These are phyloP conservation scores for Apiospora hydei DNA, from an alignment of 2,329 filamentous ascomycete genomes.

Conservation along the genomic window DNA sequence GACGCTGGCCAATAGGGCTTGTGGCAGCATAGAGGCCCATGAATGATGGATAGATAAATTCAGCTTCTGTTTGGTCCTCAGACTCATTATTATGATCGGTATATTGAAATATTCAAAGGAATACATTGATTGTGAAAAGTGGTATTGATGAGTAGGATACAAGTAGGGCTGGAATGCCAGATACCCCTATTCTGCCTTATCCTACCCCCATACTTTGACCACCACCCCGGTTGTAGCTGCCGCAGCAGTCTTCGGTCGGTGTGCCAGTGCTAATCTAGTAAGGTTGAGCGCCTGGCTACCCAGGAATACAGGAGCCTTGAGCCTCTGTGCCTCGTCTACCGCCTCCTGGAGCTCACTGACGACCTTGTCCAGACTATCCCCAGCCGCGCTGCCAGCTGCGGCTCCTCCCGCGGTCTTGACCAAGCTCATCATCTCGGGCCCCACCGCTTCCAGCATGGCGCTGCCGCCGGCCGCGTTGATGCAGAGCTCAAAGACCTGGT, in stretches of 20 bases:
- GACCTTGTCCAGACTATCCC: constrained; percentile 40
- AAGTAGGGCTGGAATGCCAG: no score
- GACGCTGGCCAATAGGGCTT: constrained; percentile 5
- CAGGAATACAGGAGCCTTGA: constrained; percentile 50
- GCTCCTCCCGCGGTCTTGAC: constrained; percentile 38
- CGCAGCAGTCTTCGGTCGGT: constrained; percentile 31
- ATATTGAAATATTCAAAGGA: no score
- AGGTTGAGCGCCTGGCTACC: constrained; percentile 50
- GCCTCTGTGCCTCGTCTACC: constrained; percentile 50
- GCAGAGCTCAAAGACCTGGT: constrained; percentile 54
- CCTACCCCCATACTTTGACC: constrained; percentile 37
- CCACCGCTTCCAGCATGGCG: constrained; percentile 46
- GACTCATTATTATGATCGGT: constrained; percentile 33
- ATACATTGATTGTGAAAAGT: no score
- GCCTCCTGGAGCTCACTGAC: constrained; percentile 45
- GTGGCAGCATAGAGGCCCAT: neutral
- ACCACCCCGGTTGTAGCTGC: constrained; percentile 35
- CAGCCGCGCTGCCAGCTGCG: constrained; percentile 29
- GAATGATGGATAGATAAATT: constrained; percentile 1
- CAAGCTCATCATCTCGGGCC: constrained; percentile 48
- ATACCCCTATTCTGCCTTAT: no score
- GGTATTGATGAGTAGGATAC: no score
- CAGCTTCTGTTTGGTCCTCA: constrained; percentile 10
- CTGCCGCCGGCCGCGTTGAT: constrained; percentile 54
- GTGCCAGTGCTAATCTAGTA: constrained; percentile 41